Base-by-base conservation (phyloP, 140 eudicot species). In the Bidens hawaiensis region DNA sequence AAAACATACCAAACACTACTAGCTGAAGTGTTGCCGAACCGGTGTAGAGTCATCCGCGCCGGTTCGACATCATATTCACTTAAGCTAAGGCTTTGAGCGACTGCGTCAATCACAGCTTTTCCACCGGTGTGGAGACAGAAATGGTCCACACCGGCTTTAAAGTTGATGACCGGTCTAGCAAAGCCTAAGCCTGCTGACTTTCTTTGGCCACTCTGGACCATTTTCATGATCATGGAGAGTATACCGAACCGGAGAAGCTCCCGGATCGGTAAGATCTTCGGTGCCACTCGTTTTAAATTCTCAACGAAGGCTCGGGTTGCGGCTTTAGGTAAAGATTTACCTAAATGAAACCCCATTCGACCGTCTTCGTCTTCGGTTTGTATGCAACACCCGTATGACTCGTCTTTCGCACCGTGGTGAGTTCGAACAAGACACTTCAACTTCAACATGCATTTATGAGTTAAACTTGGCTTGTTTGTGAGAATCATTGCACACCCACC, bases 81-180 rank as follows among this genome's bases (percentile, higher is more conserved):
- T 17, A 79, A 54, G 7, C 65, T 46, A 5, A 79, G 80, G 14
- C 55, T 79, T 8, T 57, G 66, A 24, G 74, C 80, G 11, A 79
- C 78, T 0, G 80, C 41, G 17, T 79, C 84, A 40, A 79, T 79
- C 71, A 79, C 84, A 21, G 84, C 84, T 18, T 79, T 79, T 31
- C 84, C 84, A 3, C 84, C 84, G 0, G 84, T 79, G 27, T 79
- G 84, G 10, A 79, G 72, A 36, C 84, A 79, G 14, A 79, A 79
- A 25, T 79, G 84, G 22, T 79, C 75, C 21, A 79, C 80, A 18
- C 84, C 84, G 6, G 80, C 21, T 34, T 79, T 69, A 45, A 79
- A 79, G 43, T 79, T 68, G 31, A 77, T 77, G 48, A 46, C 22
- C 0, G 82, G 75, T 30, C 65, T 22, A 0, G 67, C 14, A 5